Evolutionary conservation across 225 moss, liverwort and hornwort species (phyloP), one percentile per base, ranked within the genome.

Genomic region (Polytrichum formosum): DNA sequence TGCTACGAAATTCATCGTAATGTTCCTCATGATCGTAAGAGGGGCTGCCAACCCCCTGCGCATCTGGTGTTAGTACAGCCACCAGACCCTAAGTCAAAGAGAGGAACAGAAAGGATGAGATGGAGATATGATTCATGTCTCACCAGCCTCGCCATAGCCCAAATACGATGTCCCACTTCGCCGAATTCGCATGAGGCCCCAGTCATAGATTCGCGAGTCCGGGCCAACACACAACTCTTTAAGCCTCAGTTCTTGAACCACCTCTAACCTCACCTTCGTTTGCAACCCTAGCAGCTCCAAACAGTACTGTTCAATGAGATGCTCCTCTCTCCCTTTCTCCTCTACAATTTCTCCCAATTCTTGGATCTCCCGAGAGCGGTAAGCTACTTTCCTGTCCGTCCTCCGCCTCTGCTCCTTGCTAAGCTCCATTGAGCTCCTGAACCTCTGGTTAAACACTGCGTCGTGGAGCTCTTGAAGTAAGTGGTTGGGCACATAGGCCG

Each of bases 121-220:
- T 58, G 5, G 0, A 16, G 63, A 56, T 22, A 8, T 10, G 54
- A 46, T 9, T 26, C 8, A 37, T 54, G 66, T 81, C 70, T 80
- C 84, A 81, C 88, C 82, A 74, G 79, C 20, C 55, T 79, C 87
- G n/a, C 81, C 81, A 28, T 84, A 81, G 37, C 92, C 89, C 64
- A 91, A 77, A 64, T 92, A 77, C 29, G 85, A 85, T 26, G 80
- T 91, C 67, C 87, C 84, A 65, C 84, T 87, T 26, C 88, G 85
- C 56, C 88, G 84, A 59, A 92, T 75, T 19, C 97, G 92, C 94
- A 92, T 92, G 55, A 90, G 87, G 1, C 92, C 92, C 97, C 97
- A 97, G 75, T 93, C 97, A 69, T 88, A 97, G 27, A 97, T 62
- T 28, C 76, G 84, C 4, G 82, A 79, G 67, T 93, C 86, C 63